These are phyloP conservation scores for Tuber magnatum DNA, from an alignment of 495 filamentous ascomycete genomes.

Conservation along the genomic window DNA sequence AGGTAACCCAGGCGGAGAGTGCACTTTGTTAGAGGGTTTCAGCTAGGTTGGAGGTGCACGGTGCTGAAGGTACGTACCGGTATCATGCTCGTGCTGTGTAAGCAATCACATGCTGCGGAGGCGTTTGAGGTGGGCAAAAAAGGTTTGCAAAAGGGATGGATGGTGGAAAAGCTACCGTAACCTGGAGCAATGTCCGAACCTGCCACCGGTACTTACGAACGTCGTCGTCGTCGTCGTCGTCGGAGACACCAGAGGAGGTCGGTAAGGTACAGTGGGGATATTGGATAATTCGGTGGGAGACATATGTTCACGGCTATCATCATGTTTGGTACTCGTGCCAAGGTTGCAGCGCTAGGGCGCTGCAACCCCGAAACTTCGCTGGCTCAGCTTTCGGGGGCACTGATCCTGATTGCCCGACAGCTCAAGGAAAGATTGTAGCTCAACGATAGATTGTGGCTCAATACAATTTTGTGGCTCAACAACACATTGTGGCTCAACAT, in stretches of 20 bases:
- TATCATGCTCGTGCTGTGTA: neutral
- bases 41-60: too few species aligned
- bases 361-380: too few species aligned
- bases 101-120: neutral
- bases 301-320: neutral
- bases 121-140: neutral
- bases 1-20: neutral
- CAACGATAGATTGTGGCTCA: too few species aligned
- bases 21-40: neutral
- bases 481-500: too few species aligned
- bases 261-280: neutral
- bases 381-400: too few species aligned
- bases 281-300: neutral
- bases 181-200: neutral
- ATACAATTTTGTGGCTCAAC: too few species aligned
- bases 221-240: neutral
- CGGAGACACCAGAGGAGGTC: neutral
- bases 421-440: too few species aligned
- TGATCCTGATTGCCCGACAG: too few species aligned
- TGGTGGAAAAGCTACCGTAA: neutral
- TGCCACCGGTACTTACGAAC: neutral
- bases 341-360: too few species aligned
- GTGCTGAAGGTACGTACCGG: too few species aligned
- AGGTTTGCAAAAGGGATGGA: neutral
- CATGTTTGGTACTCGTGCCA: too few species aligned